Percentiles rank a stretch among this genome's conserved stretches.
Conservation (phyloP, 768 basidiomycete species). For the Rhodotorula graminis region DNA sequence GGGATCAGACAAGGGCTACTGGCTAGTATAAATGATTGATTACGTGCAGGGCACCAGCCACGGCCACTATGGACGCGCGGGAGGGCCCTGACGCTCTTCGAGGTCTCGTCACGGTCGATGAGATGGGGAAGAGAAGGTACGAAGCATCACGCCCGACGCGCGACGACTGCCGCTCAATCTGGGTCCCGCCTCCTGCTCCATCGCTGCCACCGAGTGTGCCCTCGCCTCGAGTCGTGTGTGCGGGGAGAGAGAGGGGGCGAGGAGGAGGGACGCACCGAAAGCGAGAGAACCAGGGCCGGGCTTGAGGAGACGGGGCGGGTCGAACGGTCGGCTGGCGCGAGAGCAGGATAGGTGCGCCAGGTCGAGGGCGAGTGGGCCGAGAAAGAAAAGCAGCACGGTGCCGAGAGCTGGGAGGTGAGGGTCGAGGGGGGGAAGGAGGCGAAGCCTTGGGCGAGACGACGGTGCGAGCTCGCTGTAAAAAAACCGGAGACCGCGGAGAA, state of each 20-base stretch:
- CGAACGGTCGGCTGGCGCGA: background rate
- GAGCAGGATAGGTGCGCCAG: background rate
- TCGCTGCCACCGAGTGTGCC: background rate
- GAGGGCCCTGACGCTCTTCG: conserved; percentile 28
- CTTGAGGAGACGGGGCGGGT: too few species aligned
- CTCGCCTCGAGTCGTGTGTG: background rate
- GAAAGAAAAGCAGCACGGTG: too few species aligned
- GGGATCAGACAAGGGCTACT: conserved; percentile 38
- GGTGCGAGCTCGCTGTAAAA: background rate
- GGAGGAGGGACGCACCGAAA: background rate
- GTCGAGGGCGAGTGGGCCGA: background rate
- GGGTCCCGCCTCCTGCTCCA: too few species aligned
- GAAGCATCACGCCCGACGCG: conserved; percentile 14
- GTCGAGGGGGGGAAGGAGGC: too few species aligned
- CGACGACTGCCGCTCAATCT: too few species aligned
- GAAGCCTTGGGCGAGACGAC: background rate
- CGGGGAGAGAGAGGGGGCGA: background rate
- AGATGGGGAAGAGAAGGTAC: conserved; percentile 39
- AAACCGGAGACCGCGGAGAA: background rate
- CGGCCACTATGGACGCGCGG: conserved; percentile 12
- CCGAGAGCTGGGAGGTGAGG: too few species aligned
- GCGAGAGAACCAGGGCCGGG: background rate
- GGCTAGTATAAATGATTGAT: conserved; percentile 25
- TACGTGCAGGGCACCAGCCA: conserved; percentile 3
- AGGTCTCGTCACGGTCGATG: conserved; percentile 36